Evolutionary conservation across 176 grass and related monocot species (phyloP).

Genomic region (Lolium perenne): DNA sequence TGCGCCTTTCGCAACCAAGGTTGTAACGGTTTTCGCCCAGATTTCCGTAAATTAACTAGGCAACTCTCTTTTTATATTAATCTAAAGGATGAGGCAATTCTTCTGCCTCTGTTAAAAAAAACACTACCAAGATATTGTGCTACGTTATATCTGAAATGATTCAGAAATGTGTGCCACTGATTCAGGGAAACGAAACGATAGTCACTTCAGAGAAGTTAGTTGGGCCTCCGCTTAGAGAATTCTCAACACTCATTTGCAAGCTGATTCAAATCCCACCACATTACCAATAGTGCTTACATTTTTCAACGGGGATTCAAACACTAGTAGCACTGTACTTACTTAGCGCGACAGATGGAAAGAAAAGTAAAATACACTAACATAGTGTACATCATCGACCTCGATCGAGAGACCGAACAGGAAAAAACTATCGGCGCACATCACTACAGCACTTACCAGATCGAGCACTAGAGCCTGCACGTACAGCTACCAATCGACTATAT

Average conservation of each 20-base stretch:
- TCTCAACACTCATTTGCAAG: background rate
- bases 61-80: too few species aligned
- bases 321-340: too few species aligned
- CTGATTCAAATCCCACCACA: constrained; percentile 14
- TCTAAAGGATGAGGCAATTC: too few species aligned
- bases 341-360: background rate
- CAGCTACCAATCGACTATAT: constrained; percentile 7
- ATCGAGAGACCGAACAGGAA: background rate
- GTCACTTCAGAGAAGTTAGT: background rate
- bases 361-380: background rate
- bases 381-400: constrained; percentile 1
- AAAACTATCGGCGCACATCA: background rate
- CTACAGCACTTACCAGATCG: background rate
- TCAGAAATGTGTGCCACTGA: background rate
- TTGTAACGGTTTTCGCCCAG: too few species aligned
- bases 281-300: background rate
- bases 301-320: too few species aligned
- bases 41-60: too few species aligned
- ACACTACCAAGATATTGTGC: too few species aligned
- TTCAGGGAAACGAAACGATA: background rate
- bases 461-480: constrained; percentile 24
- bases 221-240: background rate
- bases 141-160: too few species aligned
- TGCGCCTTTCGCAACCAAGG: too few species aligned
- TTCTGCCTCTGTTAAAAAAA: too few species aligned